phyloP scores from a whole-genome alignment of 2,329 filamentous ascomycete genomes.

The Periconia sp. region DNA sequence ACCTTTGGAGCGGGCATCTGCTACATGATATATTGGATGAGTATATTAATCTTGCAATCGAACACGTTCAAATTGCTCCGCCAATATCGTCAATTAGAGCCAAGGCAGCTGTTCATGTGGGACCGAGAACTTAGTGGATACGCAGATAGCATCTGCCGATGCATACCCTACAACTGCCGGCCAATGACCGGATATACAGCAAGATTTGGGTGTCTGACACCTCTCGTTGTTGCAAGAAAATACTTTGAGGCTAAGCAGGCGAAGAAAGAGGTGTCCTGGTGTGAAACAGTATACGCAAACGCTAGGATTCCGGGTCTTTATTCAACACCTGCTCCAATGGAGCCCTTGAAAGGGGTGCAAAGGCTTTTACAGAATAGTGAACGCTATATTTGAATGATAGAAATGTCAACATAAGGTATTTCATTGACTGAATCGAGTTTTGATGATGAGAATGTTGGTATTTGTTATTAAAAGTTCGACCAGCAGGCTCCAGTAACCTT shows the following conservation, averaged over 20 bases:
- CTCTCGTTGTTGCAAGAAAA: slow-evolving; percentile 42
- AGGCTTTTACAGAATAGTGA: slow-evolving; percentile 27
- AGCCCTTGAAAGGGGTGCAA: slow-evolving; percentile 35
- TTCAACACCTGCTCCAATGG: slow-evolving; percentile 27
- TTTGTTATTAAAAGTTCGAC: too few species aligned
- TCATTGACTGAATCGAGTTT: too few species aligned
- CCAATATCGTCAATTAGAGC: slow-evolving; percentile 29
- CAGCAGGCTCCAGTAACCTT: too few species aligned
- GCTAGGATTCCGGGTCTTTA: slow-evolving; percentile 41
- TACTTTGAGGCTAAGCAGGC: slow-evolving; percentile 39
- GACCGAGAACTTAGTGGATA: slow-evolving; percentile 36
- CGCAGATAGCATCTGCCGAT: slow-evolving; percentile 39
- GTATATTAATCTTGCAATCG: slow-evolving; percentile 42
- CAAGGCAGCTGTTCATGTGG: slow-evolving; percentile 39
- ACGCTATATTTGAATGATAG: slow-evolving; percentile 24
- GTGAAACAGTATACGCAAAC: slow-evolving; percentile 34
- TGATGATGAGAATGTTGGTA: too few species aligned
- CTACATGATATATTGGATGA: slow-evolving; percentile 45
- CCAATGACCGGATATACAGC: slow-evolving; percentile 37
- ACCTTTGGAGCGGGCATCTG: slow-evolving; percentile 41
- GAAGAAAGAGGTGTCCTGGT: slow-evolving; percentile 34
- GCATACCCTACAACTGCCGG: slow-evolving; percentile 39
- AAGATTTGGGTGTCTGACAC: slow-evolving; percentile 40
- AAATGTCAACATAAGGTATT: too few species aligned
- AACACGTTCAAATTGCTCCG: slow-evolving; percentile 41